phyloP scores from a whole-genome alignment of 768 basidiomycete species.

The Boletus coccyginus region DNA sequence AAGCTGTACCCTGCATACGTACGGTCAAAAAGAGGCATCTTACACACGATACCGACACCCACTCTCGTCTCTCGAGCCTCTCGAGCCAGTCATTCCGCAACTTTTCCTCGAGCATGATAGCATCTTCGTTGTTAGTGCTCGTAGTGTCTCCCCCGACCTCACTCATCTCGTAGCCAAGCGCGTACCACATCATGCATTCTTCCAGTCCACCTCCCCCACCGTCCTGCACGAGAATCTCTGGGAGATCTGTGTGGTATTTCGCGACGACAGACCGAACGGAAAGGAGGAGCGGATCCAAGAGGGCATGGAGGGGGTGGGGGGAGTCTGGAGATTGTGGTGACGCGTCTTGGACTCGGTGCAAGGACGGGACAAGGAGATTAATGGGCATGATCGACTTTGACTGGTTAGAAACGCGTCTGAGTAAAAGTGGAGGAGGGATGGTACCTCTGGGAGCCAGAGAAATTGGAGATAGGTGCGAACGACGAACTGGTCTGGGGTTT shows the following conservation, averaged over 20 bases:
- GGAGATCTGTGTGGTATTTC: conserved; percentile 67
- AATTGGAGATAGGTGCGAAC: conserved; percentile 70
- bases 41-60: conserved; percentile 17
- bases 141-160: conserved; percentile 30
- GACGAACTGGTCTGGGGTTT: conserved; percentile 55
- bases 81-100: conserved; percentile 60
- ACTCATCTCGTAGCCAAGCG: conserved; percentile 54
- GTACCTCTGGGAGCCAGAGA: conserved; percentile 75
- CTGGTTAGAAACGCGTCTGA: conserved; percentile 10
- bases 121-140: conserved; percentile 17
- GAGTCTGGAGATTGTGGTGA: conserved; percentile 28
- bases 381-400: conserved; percentile 72
- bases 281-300: conserved; percentile 62
- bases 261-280: conserved; percentile 50
- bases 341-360: conserved; percentile 47
- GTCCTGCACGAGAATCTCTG: conserved; percentile 54
- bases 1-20: conserved; percentile 57
- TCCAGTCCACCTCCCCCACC: conserved; percentile 64
- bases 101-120: conserved; percentile 41
- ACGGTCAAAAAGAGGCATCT: conserved; percentile 4
- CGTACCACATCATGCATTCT: conserved; percentile 78
- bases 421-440: background rate
- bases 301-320: conserved; percentile 54
- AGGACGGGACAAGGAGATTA: conserved; percentile 48
- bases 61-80: conserved; percentile 70